Percentiles rank a stretch among this genome's conserved stretches.
phyloP scores from a whole-genome alignment of 495 filamentous ascomycete species.

The Parathielavia appendiculata region DNA sequence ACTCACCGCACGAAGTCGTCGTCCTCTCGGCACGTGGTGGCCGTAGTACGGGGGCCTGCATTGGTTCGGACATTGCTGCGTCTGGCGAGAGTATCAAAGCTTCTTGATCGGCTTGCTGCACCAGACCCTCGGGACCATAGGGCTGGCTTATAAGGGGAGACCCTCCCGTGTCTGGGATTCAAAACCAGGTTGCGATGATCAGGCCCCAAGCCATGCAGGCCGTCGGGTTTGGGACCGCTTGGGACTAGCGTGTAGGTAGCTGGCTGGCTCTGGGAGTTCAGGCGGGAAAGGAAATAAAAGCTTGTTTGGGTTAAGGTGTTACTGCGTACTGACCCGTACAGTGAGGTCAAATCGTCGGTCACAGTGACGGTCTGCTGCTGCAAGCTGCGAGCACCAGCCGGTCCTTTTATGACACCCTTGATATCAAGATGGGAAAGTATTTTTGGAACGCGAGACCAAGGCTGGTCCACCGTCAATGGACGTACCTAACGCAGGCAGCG shows the following conservation, averaged over 20 bases:
- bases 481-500: too few species aligned
- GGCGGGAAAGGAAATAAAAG: background rate
- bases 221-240: conserved; percentile 29
- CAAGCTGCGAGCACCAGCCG: background rate
- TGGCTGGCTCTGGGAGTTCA: conserved; percentile 8
- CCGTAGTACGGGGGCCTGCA: conserved; percentile 27
- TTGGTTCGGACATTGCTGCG: conserved; percentile 32
- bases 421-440: background rate
- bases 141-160: conserved; percentile 33
- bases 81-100: conserved; percentile 10
- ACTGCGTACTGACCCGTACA: too few species aligned
- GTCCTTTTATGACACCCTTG: background rate
- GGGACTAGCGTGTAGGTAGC: conserved; percentile 27
- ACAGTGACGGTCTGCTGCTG: background rate
- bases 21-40: conserved; percentile 32
- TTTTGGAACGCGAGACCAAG: conserved; percentile 10
- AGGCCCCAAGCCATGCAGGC: conserved; percentile 28
- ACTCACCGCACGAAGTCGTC: conserved; percentile 39
- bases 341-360: background rate
- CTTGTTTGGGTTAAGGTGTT: background rate
- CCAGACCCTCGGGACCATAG: conserved; percentile 19
- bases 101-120: conserved; percentile 6
- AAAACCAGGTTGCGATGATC: conserved; percentile 15
- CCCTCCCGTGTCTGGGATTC: conserved; percentile 14
- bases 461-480: too few species aligned